A percentile compares a stretch with the other conserved stretches of the same genome.
Evolutionary conservation across 176 grass and related monocot genomes (phyloP).

Genomic region (Oryza longistaminata): DNA sequence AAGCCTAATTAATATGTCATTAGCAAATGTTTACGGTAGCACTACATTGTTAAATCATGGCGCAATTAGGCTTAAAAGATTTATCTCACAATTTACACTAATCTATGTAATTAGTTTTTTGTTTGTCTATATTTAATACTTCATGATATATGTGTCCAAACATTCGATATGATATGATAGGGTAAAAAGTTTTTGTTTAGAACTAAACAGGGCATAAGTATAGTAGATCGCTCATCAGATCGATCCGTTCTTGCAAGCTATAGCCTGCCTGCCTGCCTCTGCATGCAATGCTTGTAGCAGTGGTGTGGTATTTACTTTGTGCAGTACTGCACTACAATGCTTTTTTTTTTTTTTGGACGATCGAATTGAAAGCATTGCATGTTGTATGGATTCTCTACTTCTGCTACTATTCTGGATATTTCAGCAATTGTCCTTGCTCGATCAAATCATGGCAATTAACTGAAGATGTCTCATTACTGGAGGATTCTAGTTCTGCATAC

Average conservation of each 20-base stretch:
- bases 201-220: too few relatives aligned
- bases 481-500: not conserved
- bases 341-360: not conserved
- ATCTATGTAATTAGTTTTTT: too few relatives aligned
- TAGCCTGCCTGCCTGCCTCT: too few relatives aligned
- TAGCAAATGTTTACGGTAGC: too few relatives aligned
- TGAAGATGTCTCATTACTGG: not conserved
- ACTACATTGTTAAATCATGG: too few relatives aligned
- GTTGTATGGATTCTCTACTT: not conserved
- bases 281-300: not conserved
- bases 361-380: not conserved
- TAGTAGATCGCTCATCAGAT: not conserved
- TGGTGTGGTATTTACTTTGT: not conserved
- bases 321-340: not conserved
- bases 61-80: too few relatives aligned
- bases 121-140: too few relatives aligned
- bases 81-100: too few relatives aligned
- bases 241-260: not conserved
- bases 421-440: not conserved
- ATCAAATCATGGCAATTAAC: not conserved
- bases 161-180: too few relatives aligned
- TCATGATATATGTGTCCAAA: too few relatives aligned
- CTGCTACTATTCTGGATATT: not conserved
- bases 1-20: too few relatives aligned
- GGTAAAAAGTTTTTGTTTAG: too few relatives aligned